Base-by-base conservation (phyloP, 2,329 filamentous ascomycete genomes). In the Claviceps quebecensis region DNA sequence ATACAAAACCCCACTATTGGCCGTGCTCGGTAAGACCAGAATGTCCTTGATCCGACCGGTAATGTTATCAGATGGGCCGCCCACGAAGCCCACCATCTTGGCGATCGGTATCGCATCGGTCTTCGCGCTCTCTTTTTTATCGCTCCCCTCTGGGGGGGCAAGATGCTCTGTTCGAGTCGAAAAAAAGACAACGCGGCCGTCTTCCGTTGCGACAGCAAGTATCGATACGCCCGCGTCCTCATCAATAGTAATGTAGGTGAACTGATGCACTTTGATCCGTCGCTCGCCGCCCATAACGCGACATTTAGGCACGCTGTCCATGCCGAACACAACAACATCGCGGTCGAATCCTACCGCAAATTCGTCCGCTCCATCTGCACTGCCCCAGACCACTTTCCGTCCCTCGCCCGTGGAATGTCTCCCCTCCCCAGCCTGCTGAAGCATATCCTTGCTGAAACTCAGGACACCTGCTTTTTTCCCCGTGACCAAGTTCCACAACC, bases 401-500 rank as follows among this genome's bases (percentile, higher is more conserved):
- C 89, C 91, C 64, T 97, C 93, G 13, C 91, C 90, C 45, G 81
- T 83, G 45, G 82, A 80, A 65, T 84, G 83, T 65, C 80, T 81
- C 44, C 82, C 78, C 70, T 95, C 88, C 45, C 87, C 87, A 11
- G 86, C 78, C 58, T 86, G 81, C 45, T 78, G 73, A 49, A 97
- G 72, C 60, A 93, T 75, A 0, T 83, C 78, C 52, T 78, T 76
- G 57, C 78, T 78, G 65, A 97, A 97, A 64, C 87, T 93, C 59
- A 98, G 71, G 49, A 95, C 90, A 34, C 90, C 88, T 1, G 90
- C 90, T 71, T 95, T 96, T 71, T 91, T 95, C 16, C 90, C 93
- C 2, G 91, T 97, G 57, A 97, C 89, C 56, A 98, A 67, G 63
- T 98, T 97, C 93, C 93, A 98, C 57, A 97, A 68, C 56, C 93